These are phyloP conservation scores for Plasmodium yoelii DNA, from an alignment of 169 alveolate genomes.

Conservation along the genomic window DNA sequence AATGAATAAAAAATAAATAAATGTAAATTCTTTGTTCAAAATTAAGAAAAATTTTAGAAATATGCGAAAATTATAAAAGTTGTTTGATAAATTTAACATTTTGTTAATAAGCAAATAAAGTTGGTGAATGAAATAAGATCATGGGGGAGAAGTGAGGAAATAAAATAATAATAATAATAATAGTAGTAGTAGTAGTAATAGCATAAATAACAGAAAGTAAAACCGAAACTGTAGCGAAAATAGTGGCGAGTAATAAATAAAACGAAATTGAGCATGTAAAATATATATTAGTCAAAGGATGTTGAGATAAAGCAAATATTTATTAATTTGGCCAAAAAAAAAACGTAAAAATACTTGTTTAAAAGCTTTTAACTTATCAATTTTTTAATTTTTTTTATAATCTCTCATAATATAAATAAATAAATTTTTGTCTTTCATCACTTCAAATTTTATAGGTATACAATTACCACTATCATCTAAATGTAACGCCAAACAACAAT, in stretches of 20 bases:
- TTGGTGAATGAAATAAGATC: too few relatives aligned
- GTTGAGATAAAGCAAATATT: slow-evolving; percentile 8
- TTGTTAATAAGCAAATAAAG: slow-evolving; percentile 5
- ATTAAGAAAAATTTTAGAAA: slow-evolving; percentile 38
- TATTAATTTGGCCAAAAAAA: slow-evolving; percentile 31
- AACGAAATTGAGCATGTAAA: too few relatives aligned
- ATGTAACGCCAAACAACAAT: slow-evolving; percentile 89
- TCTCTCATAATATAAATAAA: slow-evolving; percentile 83
- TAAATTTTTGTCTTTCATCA: slow-evolving; percentile 85
- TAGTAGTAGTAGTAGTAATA: too few relatives aligned
- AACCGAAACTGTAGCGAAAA: too few relatives aligned
- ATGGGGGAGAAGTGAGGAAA: too few relatives aligned
- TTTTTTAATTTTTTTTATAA: slow-evolving; percentile 77
- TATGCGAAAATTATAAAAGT: slow-evolving; percentile 3
- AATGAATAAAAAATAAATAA: neutral
- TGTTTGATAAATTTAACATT: slow-evolving; percentile 6
- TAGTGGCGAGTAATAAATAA: too few relatives aligned
- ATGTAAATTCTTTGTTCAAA: slow-evolving; percentile 29
- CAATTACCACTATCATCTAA: slow-evolving; percentile 90
- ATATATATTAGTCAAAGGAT: neutral
- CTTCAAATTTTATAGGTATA: slow-evolving; percentile 88
- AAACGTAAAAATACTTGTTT: slow-evolving; percentile 30
- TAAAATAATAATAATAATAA: too few relatives aligned
- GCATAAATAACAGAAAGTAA: too few relatives aligned
- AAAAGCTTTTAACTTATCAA: slow-evolving; percentile 26